Base-by-base conservation (phyloP, 495 filamentous ascomycete genomes). In the Penicillium longicatenatum region DNA sequence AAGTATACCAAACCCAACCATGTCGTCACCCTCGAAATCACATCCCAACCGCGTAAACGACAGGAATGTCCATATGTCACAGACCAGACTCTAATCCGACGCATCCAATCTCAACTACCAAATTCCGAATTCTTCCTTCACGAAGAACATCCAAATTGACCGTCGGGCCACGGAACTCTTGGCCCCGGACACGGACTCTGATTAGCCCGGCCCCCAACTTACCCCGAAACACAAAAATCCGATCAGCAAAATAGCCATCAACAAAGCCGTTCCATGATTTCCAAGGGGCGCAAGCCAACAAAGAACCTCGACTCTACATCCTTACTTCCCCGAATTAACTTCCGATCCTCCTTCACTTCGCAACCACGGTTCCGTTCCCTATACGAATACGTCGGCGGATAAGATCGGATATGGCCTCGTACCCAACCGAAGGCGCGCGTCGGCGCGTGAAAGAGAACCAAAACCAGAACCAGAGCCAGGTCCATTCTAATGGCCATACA, bases 231-330 rank as follows among this genome's bases (percentile, higher is more conserved):
- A 46, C 47, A 53, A 50, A 26, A 57, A 51, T 45, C 47, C 35
- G 47, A 57, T 45, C 55, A 50, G 54, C 22, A 57, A 51, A 35
- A 57, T 51, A 39, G 44, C 31, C 22, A 55, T 46, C 43, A 21
- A 43, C 55, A 22, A 30, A 43, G 9, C 48, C 26, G 19, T 10
- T 4, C 24, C 14, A 44, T n/a, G 37, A n/a, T 39, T 39, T 6
- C 26, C 26, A 39, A 17, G 16, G 16, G 37, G 37, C 14, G 5
- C 14, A 3, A 39, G 9, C 14, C 14, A 39, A 39, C 37, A 39
- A 35, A 35, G 31, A 35, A 39, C 16, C 16, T 37, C 33, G n/a
- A n/a, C n/a, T n/a, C n/a, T 2, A 35, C 31, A 6, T 39, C 37
- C 37, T 39, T 16, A 2, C 4, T 3, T 5, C 16, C 37, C 16